These are phyloP conservation scores for Saturnispora sekii DNA, from an alignment of 805 yeast genomes.

Conservation along the genomic window DNA sequence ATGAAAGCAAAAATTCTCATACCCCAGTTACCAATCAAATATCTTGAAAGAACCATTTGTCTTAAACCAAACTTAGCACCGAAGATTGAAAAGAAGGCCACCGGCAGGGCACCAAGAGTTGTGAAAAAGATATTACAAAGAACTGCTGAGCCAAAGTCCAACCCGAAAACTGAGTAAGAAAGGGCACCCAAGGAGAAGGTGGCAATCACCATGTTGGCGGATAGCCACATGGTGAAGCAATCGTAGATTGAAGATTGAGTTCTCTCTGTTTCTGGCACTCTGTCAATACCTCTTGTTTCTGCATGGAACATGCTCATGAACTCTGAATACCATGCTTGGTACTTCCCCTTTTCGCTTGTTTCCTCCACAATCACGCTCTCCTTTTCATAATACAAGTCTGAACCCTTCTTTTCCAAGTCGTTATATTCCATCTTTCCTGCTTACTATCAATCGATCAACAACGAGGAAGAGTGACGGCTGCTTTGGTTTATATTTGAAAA, in stretches of 20 bases:
- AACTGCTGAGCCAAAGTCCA: constrained; percentile 67
- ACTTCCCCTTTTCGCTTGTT: constrained; percentile 14
- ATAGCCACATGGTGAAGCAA: constrained; percentile 84
- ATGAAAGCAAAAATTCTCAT: constrained; percentile 70
- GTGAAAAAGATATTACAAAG: constrained; percentile 64
- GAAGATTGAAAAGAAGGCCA: constrained; percentile 72
- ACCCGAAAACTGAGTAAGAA: constrained; percentile 49
- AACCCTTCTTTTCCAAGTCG: constrained; percentile 21
- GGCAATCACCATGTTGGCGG: constrained; percentile 83
- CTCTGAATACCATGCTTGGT: constrained; percentile 15
- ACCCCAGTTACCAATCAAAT: constrained; percentile 63
- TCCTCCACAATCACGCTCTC: constrained; percentile 17
- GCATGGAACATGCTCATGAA: constrained; percentile 29
- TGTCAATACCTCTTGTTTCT: constrained; percentile 72
- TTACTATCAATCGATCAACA: background rate
- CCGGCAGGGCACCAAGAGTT: constrained; percentile 63
- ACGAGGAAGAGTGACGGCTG: no score
- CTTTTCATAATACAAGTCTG: constrained; percentile 13
- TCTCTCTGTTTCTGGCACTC: constrained; percentile 71
- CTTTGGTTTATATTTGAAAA: no score
- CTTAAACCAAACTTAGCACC: constrained; percentile 82
- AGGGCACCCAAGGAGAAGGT: constrained; percentile 71
- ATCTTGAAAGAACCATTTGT: constrained; percentile 77
- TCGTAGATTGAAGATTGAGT: constrained; percentile 53
- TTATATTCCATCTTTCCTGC: constrained; percentile 5